Conservation (phyloP, 306 rosid genomes). For the Inga oerstediana region DNA sequence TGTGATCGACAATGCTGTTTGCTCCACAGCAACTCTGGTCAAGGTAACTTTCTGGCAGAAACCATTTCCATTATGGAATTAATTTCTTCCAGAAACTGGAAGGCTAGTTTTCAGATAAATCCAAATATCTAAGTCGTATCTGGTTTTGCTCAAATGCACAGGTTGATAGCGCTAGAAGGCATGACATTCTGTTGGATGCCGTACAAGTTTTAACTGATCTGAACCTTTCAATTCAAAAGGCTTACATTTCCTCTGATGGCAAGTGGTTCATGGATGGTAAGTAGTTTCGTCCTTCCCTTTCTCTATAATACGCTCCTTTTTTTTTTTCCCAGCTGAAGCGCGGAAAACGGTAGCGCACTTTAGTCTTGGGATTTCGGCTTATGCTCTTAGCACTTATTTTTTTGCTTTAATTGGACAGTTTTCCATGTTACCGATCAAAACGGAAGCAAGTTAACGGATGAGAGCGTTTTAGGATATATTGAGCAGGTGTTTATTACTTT, state of each 20-base stretch:
- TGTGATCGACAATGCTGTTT: slow-evolving; percentile 87
- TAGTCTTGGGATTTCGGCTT: neutral
- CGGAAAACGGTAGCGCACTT: neutral
- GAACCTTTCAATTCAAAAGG: slow-evolving; percentile 81
- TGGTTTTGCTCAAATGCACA: slow-evolving; percentile 39
- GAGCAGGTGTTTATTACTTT: slow-evolving; percentile 72
- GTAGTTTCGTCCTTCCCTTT: slow-evolving; percentile 12
- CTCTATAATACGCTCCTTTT: neutral
- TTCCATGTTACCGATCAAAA: slow-evolving; percentile 85
- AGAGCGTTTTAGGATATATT: slow-evolving; percentile 68
- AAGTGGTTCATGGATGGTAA: slow-evolving; percentile 98
- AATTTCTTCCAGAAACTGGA: neutral
- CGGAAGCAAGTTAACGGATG: slow-evolving; percentile 80
- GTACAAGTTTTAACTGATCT: slow-evolving; percentile 86
- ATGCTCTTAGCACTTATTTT: slow-evolving; percentile 1
- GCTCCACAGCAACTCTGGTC: slow-evolving; percentile 77
- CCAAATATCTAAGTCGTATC: neutral
- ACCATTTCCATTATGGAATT: neutral
- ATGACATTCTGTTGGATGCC: slow-evolving; percentile 86
- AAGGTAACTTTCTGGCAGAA: slow-evolving; percentile 58
- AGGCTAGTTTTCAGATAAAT: neutral
- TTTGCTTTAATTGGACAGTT: slow-evolving; percentile 54
- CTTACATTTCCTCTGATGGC: slow-evolving; percentile 92
- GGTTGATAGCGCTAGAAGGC: slow-evolving; percentile 94
- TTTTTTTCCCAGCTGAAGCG: neutral